Evolutionary conservation across 2,329 filamentous ascomycete genomes (phyloP).

Genomic region (Colletotrichum phormii): DNA sequence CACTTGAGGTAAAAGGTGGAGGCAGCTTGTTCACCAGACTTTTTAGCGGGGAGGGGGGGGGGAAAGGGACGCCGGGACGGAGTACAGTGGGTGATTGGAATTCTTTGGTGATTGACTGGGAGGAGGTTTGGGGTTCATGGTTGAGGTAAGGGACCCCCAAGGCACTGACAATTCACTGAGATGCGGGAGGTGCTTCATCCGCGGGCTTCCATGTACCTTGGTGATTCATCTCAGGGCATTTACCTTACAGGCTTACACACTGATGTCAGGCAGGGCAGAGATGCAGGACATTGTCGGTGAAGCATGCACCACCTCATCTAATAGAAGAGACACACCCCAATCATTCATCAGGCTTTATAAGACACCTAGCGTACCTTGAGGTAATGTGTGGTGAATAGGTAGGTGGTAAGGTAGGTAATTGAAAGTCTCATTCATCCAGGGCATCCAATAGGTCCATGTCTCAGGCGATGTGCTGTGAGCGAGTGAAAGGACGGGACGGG

Average conservation of each 20-base stretch:
- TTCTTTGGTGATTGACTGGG: neutral
- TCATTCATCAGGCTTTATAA: neutral
- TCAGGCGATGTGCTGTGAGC: neutral
- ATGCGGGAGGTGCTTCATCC: neutral
- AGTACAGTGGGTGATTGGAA: neutral
- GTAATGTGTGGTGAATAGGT: neutral
- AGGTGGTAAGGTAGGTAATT: neutral
- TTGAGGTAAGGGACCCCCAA: neutral
- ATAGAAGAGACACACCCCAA: neutral
- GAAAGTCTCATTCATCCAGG: neutral
- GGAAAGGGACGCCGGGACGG: neutral
- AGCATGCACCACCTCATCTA: conserved; percentile 4
- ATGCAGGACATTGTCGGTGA: neutral
- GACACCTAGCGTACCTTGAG: neutral
- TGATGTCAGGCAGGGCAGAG: neutral
- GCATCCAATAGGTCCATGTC: neutral
- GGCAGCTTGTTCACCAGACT: conserved; percentile 34
- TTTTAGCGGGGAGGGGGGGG: conserved; percentile 28
- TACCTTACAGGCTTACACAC: neutral
- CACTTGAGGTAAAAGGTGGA: conserved; percentile 32
- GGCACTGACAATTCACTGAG: neutral
- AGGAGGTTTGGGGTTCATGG: conserved; percentile 8
- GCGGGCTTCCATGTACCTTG: neutral
- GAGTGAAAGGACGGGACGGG: neutral
- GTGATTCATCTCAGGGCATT: conserved; percentile 1